A percentile compares a stretch with the other conserved stretches of the same genome.
These are phyloP conservation scores for Croton setiger DNA, from an alignment of 441 rosid species.

Conservation along the genomic window DNA sequence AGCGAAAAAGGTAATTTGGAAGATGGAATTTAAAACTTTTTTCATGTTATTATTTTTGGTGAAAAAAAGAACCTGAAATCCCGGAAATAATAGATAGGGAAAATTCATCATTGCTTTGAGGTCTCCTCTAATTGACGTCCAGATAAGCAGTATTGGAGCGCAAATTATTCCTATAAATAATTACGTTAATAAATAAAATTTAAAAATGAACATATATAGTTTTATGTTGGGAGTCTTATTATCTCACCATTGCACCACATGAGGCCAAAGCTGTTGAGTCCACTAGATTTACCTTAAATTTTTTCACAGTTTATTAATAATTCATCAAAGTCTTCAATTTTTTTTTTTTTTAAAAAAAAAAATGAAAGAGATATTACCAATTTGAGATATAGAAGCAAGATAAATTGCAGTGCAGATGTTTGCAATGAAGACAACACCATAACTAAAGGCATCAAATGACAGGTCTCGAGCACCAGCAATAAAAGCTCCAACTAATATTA, in stretches of 20 bases:
- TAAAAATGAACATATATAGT: neutral
- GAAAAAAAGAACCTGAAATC: constrained; percentile 63
- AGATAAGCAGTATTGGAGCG: constrained; percentile 71
- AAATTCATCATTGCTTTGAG: constrained; percentile 51
- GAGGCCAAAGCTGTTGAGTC: constrained; percentile 95
- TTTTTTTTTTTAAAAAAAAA: too few species aligned
- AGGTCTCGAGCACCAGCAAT: constrained; percentile 96
- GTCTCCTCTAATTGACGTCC: constrained; percentile 81
- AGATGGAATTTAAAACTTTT: constrained; percentile 1
- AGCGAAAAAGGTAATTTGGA: neutral
- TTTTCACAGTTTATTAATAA: neutral
- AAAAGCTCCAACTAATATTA: constrained; percentile 82
- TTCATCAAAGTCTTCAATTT: neutral
- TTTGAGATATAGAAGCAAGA: constrained; percentile 78
- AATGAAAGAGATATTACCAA: constrained; percentile 44
- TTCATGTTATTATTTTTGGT: neutral
- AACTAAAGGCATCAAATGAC: constrained; percentile 85
- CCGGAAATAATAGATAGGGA: constrained; percentile 55
- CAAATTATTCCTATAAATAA: constrained; percentile 58
- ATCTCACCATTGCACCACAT: constrained; percentile 95
- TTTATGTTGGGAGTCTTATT: neutral
- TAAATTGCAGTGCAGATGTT: constrained; percentile 83
- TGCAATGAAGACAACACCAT: constrained; percentile 71
- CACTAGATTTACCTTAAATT: constrained; percentile 78
- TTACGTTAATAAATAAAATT: constrained; percentile 4